Evolutionary conservation across 2,329 filamentous ascomycete species (phyloP).

Genomic region (Clarireedia sp.): DNA sequence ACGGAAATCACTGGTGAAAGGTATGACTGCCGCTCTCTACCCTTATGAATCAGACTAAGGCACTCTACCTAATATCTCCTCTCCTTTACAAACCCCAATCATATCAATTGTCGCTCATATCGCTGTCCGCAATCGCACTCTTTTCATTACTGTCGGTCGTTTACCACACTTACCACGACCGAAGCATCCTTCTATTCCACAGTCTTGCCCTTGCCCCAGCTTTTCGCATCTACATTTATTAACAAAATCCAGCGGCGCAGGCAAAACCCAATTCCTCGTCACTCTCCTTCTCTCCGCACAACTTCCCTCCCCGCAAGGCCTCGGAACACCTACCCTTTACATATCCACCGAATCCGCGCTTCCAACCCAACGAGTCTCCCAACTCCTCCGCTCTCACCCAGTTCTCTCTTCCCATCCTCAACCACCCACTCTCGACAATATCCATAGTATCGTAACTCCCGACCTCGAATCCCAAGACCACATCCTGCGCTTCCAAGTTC

Average conservation of each 20-base stretch:
- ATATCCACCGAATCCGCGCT: slow-evolving; percentile 87
- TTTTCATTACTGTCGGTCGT: neutral
- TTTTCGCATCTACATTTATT: slow-evolving; percentile 1
- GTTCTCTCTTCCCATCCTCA: slow-evolving; percentile 53
- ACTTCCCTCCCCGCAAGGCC: slow-evolving; percentile 64
- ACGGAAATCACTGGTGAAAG: slow-evolving; percentile 91
- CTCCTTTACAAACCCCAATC: too few relatives aligned
- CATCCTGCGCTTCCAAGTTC: slow-evolving; percentile 86
- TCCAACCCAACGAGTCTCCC: slow-evolving; percentile 70
- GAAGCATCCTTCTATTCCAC: too few relatives aligned
- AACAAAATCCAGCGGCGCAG: slow-evolving; percentile 55
- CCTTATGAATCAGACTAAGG: neutral
- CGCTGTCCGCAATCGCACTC: neutral
- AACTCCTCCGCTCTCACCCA: slow-evolving; percentile 66
- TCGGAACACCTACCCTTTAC: slow-evolving; percentile 67
- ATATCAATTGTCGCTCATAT: too few relatives aligned
- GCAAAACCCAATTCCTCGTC: slow-evolving; percentile 91
- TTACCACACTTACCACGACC: slow-evolving; percentile 4
- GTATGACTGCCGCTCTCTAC: slow-evolving; percentile 31
- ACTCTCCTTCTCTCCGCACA: slow-evolving; percentile 78
- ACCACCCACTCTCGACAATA: slow-evolving; percentile 60
- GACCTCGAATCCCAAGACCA: slow-evolving; percentile 94
- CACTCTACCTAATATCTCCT: neutral
- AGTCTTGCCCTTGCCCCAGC: too few relatives aligned
- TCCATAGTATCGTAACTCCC: slow-evolving; percentile 74